Evolutionary conservation across 2,329 filamentous ascomycete genomes (phyloP), one percentile per base, ranked within the genome.

Genomic region (Calonectria crousiana): DNA sequence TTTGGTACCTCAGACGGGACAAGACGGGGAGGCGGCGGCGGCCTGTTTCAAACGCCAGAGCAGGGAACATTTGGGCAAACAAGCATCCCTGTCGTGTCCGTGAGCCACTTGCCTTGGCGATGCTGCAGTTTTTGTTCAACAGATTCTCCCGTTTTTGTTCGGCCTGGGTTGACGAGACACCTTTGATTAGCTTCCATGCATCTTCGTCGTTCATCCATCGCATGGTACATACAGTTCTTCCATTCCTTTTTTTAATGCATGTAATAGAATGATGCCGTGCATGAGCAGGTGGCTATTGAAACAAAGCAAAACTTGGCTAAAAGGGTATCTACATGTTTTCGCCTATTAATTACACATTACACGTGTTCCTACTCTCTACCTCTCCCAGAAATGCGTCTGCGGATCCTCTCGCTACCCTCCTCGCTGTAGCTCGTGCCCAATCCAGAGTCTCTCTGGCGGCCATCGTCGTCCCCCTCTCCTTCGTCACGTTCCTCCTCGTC

Each of bases 361-460:
- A 53, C 69, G 56, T 47, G 49, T 47, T 51, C 36, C 30, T 69
- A 71, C 67, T 77, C 80, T 53, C 75, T 41, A 8, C 38, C 67
- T 20, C 75, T 78, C 10, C 81, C 82, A 14, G 82, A 84, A 30
- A 73, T 69, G 64, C 85, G 79, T 51, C 81, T 81, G 51, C 85
- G 83, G 26, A 85, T 73, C 30, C 77, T 82, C 14, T 78, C 78
- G 18, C 78, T 77, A 2, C 83, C 83, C 44, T 81, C 84, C 51
- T 87, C 86, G 74, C 85, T 87, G 73, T 85, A 89, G 74, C 90
- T 91, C 32, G 90, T 92, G 4, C 90, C 90, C 71, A 89, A 81
- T 0, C 90, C 90, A 23, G 86, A 89, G 77, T 89, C 88, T 11
- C 84, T 84, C 41, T 73, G 81, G 34, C 78, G 77, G 44, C 47